A percentile compares a stretch with the other conserved stretches of the same genome.
phyloP scores from a whole-genome alignment of 2,329 filamentous ascomycete species.

The Fusarium falciforme region DNA sequence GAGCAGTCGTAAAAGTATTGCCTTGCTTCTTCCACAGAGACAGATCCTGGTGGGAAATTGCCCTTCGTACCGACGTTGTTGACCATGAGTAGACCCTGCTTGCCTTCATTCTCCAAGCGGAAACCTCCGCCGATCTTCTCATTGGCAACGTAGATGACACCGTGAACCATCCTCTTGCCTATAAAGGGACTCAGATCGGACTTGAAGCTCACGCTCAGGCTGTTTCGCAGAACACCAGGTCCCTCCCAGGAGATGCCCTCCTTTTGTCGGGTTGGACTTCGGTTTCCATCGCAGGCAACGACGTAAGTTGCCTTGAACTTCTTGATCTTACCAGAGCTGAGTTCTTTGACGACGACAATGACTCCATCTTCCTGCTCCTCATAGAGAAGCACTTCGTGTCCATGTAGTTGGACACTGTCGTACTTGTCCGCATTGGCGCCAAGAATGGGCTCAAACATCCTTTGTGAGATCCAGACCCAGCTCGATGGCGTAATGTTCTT shows the following conservation, averaged over 20 bases:
- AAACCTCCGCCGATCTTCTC: background rate
- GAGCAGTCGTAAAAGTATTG: background rate
- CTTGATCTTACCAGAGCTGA: background rate
- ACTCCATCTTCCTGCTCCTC: background rate
- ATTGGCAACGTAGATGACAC: background rate
- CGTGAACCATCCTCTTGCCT: background rate
- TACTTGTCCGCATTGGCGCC: conserved; percentile 3
- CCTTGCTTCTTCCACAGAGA: background rate
- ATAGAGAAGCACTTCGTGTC: background rate
- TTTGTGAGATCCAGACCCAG: conserved; percentile 7
- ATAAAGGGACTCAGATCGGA: background rate
- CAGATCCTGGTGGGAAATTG: background rate
- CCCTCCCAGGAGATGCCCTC: background rate
- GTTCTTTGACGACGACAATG: conserved; percentile 4
- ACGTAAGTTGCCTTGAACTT: conserved; percentile 14
- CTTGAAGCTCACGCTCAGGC: background rate
- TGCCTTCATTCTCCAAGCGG: background rate
- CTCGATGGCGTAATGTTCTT: background rate
- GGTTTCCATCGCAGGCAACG: conserved; percentile 4
- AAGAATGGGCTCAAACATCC: conserved; percentile 11
- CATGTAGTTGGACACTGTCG: background rate
- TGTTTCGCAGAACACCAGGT: background rate
- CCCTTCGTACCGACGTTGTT: background rate
- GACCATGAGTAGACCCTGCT: background rate
- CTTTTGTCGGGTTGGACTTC: background rate